These are phyloP conservation scores for Physcia stellaris DNA, from an alignment of 495 filamentous ascomycete genomes.

Conservation along the genomic window DNA sequence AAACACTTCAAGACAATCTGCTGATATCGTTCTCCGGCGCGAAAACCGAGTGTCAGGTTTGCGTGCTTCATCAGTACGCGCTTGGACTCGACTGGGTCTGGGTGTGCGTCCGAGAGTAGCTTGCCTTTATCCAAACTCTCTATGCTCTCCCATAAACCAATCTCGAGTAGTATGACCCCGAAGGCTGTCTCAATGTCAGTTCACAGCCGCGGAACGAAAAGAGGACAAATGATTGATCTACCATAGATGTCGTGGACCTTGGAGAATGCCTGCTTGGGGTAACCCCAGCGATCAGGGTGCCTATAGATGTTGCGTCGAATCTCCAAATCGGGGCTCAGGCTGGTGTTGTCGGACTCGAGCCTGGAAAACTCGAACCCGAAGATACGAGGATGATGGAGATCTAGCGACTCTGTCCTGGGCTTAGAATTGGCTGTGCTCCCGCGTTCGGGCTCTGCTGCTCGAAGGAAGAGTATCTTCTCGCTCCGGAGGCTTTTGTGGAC, in stretches of 20 bases:
- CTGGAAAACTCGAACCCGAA: background rate
- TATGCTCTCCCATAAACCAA: conserved; percentile 13
- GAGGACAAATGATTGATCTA: too few relatives aligned
- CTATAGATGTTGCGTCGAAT: conserved; percentile 12
- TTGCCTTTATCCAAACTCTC: conserved; percentile 13
- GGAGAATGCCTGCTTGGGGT: conserved; percentile 14
- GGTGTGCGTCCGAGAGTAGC: conserved; percentile 7
- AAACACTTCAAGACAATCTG: conserved; percentile 19
- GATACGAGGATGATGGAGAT: background rate
- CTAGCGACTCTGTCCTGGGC: background rate
- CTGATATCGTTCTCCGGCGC: conserved; percentile 21
- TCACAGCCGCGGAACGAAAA: too few relatives aligned
- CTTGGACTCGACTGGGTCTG: background rate
- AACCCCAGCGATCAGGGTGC: conserved; percentile 19
- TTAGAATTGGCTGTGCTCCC: background rate
- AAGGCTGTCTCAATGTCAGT: too few relatives aligned
- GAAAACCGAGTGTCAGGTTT: conserved; percentile 13
- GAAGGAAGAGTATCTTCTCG: conserved; percentile 16
- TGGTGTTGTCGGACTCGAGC: background rate
- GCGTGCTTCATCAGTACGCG: conserved; percentile 1
- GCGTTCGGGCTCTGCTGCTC: too few relatives aligned
- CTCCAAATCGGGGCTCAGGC: background rate
- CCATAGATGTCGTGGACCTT: conserved; percentile 26
- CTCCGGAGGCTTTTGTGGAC: conserved; percentile 21
- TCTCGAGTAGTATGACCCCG: conserved; percentile 20